Conservation (phyloP, 2,329 filamentous ascomycete genomes). For the Fusarium nurragi region DNA sequence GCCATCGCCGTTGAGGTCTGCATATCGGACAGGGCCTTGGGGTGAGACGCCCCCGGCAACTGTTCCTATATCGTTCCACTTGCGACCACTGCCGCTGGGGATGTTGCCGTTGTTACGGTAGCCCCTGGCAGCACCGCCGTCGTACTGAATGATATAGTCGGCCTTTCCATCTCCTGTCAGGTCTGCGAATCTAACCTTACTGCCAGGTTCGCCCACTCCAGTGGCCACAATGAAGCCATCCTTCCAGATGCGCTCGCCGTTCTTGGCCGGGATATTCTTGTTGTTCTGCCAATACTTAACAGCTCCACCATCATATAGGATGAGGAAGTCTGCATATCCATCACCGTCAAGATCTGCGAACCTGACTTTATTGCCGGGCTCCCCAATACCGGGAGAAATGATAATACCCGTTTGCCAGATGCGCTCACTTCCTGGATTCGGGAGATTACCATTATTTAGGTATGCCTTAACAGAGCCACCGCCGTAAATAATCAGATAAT, state of each 20-base stretch:
- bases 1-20: constrained; percentile 30
- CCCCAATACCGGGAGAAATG: constrained; percentile 14
- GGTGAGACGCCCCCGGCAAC: constrained; percentile 11
- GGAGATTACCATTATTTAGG: background rate
- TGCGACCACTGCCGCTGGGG: background rate
- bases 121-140: constrained; percentile 11
- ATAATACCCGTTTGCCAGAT: constrained; percentile 7
- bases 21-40: constrained; percentile 22
- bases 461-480: constrained; percentile 17
- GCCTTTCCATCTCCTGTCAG: constrained; percentile 19
- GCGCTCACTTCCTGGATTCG: background rate
- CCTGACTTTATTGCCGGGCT: constrained; percentile 12
- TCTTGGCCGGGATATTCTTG: constrained; percentile 7
- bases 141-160: constrained; percentile 20
- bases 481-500: constrained; percentile 33
- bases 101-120: constrained; percentile 19
- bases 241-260: constrained; percentile 23
- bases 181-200: constrained; percentile 19
- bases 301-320: constrained; percentile 15
- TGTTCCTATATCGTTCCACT: constrained; percentile 25
- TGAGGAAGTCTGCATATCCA: constrained; percentile 11
- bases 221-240: constrained; percentile 8
- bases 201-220: constrained; percentile 11
- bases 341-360: constrained; percentile 34
- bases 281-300: constrained; percentile 23